phyloP scores from a whole-genome alignment of 805 yeast species.

The Candida fluviatilis region DNA sequence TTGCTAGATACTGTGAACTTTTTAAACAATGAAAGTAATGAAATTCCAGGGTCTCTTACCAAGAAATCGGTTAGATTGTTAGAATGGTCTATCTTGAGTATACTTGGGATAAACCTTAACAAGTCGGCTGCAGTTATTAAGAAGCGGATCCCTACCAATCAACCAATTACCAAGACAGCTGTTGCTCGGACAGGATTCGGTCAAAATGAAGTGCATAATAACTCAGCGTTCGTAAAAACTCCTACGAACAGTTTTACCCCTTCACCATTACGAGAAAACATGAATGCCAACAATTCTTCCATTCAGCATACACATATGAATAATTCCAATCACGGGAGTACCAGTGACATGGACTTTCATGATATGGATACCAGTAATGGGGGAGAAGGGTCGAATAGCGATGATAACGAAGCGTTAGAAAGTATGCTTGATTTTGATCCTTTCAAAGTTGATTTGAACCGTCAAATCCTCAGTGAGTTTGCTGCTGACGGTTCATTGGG shows the following conservation, averaged over 20 bases:
- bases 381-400: constrained; percentile 2
- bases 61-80: constrained; percentile 50
- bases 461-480: constrained; percentile 43
- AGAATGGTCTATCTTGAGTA: constrained; percentile 57
- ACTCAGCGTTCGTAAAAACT: constrained; percentile 1
- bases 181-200: constrained; percentile 17
- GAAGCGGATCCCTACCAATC: constrained; percentile 11
- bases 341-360: not conserved
- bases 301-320: no score
- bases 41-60: constrained; percentile 60
- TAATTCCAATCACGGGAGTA: no score
- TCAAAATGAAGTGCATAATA: not conserved
- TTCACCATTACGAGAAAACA: constrained; percentile 1
- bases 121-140: constrained; percentile 12
- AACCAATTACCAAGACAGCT: constrained; percentile 21
- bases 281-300: not conserved
- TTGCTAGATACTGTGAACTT: constrained; percentile 48
- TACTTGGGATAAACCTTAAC: constrained; percentile 49
- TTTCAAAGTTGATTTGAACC: constrained; percentile 27
- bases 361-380: constrained; percentile 1
- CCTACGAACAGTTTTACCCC: not conserved
- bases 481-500: constrained; percentile 84
- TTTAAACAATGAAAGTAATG: constrained; percentile 46
- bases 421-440: constrained; percentile 35
- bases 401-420: constrained; percentile 9